Evolutionary conservation across 164 flowering plant genomes (phyloP).

Genomic region (Platanus orientalis): DNA sequence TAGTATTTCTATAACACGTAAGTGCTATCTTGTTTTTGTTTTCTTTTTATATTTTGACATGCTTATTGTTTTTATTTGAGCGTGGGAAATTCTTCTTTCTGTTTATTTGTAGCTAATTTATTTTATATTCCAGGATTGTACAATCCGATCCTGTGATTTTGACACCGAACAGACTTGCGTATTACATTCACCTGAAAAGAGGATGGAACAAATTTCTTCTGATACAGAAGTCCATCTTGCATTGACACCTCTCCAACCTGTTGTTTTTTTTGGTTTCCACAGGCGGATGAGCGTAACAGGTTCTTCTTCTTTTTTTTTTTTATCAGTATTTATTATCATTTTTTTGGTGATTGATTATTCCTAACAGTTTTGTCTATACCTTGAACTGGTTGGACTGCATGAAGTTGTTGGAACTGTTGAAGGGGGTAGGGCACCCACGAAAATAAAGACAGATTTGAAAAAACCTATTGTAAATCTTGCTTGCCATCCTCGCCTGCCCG

Average conservation of each 20-base stretch:
- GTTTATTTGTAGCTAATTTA: neutral
- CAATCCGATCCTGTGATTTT: conserved; percentile 95
- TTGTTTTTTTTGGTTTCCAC: conserved; percentile 96
- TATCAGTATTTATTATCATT: neutral
- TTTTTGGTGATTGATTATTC: conserved; percentile 1
- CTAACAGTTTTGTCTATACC: conserved; percentile 14
- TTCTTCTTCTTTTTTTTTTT: conserved; percentile 18
- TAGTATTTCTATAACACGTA: too few relatives aligned
- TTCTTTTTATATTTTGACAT: too few relatives aligned
- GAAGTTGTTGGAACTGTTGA: conserved; percentile 98
- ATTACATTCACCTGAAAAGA: conserved; percentile 96
- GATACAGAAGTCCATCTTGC: conserved; percentile 98
- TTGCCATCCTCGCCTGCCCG: conserved; percentile 97
- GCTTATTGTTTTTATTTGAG: too few relatives aligned
- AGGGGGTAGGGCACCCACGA: conserved; percentile 94
- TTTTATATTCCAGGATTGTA: conserved; percentile 69
- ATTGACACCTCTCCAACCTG: conserved; percentile 93
- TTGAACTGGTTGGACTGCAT: conserved; percentile 22
- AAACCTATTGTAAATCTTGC: conserved; percentile 96
- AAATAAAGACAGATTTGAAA: conserved; percentile 95
- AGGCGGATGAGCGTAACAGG: conserved; percentile 98
- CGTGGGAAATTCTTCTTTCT: neutral
- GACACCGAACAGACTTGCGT: conserved; percentile 94
- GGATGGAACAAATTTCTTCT: conserved; percentile 66
- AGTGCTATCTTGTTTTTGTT: conserved; percentile 19